Conservation (phyloP, 1,284 basidiomycete species). For the Trichosporon sp. region DNA sequence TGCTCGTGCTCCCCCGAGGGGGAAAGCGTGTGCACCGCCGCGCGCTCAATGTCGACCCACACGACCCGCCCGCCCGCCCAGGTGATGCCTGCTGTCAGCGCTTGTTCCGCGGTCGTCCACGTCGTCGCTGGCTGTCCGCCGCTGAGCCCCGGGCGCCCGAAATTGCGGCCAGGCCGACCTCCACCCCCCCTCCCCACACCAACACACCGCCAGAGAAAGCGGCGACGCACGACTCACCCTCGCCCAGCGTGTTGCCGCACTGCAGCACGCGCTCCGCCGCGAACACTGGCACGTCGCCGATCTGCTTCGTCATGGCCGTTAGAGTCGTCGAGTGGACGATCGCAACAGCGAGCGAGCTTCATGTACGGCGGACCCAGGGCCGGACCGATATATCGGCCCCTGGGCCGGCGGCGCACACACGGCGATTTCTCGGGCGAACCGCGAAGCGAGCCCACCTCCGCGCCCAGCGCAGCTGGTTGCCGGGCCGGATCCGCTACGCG, state of each 20-base stretch:
- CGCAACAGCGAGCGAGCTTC: neutral
- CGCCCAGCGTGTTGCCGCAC: constrained; percentile 38
- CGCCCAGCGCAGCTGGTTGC: neutral
- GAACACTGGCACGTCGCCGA: constrained; percentile 22
- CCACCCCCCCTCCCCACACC: neutral
- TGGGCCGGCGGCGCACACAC: neutral
- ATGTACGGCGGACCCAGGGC: neutral
- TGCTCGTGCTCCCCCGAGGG: constrained; percentile 33
- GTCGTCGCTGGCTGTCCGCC: no score
- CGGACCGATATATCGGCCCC: neutral
- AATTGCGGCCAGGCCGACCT: neutral
- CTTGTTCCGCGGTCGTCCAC: neutral
- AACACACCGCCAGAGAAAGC: neutral
- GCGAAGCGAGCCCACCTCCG: neutral
- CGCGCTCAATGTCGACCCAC: constrained; percentile 45
- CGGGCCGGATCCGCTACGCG: no score
- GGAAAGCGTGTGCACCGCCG: constrained; percentile 39
- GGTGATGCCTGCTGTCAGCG: constrained; percentile 32
- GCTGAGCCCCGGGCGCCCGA: no score
- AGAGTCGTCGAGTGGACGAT: neutral
- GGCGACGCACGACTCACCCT: constrained; percentile 28
- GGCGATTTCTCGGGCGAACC: neutral
- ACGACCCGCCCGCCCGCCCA: constrained; percentile 43
- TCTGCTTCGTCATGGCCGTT: constrained; percentile 7
- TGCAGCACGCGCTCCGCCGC: constrained; percentile 34